These are phyloP conservation scores for Lachnellula cervina DNA, from an alignment of 2,329 filamentous ascomycete species.

Conservation along the genomic window DNA sequence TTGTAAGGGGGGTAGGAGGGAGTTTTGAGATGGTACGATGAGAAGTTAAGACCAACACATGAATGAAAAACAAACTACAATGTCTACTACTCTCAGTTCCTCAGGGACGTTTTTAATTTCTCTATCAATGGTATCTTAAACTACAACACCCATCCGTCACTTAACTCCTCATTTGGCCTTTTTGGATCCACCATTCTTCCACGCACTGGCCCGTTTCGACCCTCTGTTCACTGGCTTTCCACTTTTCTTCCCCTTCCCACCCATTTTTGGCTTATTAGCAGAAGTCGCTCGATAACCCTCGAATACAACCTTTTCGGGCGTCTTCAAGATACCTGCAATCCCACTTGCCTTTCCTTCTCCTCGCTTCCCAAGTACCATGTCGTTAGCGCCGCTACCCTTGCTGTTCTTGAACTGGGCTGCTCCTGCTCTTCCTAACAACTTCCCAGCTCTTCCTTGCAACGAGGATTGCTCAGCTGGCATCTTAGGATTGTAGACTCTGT, in stretches of 20 bases:
- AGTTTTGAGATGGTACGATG: constrained; percentile 1
- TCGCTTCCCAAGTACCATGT: constrained; percentile 19
- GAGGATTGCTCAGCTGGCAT: constrained; percentile 65
- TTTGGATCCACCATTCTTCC: constrained; percentile 36
- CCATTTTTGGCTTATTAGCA: constrained; percentile 57
- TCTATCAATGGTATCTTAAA: neutral
- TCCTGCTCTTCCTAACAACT: constrained; percentile 67
- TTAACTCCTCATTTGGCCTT: constrained; percentile 18
- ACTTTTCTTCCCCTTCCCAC: constrained; percentile 51
- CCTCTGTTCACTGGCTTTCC: constrained; percentile 36
- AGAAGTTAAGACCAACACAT: neutral
- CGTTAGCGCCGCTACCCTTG: constrained; percentile 27
- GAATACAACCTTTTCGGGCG: constrained; percentile 70
- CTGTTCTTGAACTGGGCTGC: constrained; percentile 39
- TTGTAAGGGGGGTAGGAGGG: constrained; percentile 13
- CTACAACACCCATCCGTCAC: neutral
- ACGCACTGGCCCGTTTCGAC: constrained; percentile 31
- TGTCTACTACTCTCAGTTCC: neutral
- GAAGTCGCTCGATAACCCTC: constrained; percentile 71
- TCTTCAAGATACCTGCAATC: constrained; percentile 39
- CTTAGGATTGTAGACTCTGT: constrained; percentile 60
- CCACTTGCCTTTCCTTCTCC: constrained; percentile 11
- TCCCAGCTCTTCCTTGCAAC: constrained; percentile 65
- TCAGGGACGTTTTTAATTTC: neutral
- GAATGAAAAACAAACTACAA: too few relatives aligned